Percentiles rank a stretch among this genome's conserved stretches.
Evolutionary conservation across 257 asterid genomes (phyloP).

Genomic region (Solanum neorickii): DNA sequence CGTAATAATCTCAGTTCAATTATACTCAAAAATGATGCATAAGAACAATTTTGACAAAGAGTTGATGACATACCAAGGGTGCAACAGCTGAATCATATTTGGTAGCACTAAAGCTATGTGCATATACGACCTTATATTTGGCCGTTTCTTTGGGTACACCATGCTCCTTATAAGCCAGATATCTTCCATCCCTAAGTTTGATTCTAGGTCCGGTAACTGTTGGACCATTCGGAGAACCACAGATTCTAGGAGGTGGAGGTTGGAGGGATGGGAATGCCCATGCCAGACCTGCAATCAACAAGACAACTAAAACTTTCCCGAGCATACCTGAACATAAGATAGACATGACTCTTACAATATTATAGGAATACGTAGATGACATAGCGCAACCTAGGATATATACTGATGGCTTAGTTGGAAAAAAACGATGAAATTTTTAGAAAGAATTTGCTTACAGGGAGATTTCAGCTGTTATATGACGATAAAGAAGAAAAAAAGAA

Average conservation of each 20-base stretch:
- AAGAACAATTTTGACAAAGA: neutral
- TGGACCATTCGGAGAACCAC: slow-evolving; percentile 60
- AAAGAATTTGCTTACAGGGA: neutral
- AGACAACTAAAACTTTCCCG: slow-evolving; percentile 28
- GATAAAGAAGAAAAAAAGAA: neutral
- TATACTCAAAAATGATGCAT: neutral
- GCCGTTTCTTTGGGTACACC: slow-evolving; percentile 65
- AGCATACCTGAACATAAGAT: slow-evolving; percentile 33
- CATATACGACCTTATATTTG: slow-evolving; percentile 42
- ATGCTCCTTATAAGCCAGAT: slow-evolving; percentile 67
- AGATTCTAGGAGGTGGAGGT: slow-evolving; percentile 53
- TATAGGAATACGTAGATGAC: neutral
- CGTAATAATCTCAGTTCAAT: neutral
- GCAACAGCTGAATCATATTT: slow-evolving; percentile 43
- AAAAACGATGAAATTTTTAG: neutral
- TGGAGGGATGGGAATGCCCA: slow-evolving; percentile 38
- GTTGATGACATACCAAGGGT: slow-evolving; percentile 32
- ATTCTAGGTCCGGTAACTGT: slow-evolving; percentile 53
- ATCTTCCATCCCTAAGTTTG: slow-evolving; percentile 68
- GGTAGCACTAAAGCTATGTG: slow-evolving; percentile 57
- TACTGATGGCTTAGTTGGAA: neutral
- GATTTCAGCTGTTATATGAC: neutral
- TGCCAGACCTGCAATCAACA: slow-evolving; percentile 42
- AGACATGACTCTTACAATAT: neutral
- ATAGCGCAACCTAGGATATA: neutral